Percentiles rank a stretch among this genome's conserved stretches.
phyloP scores from a whole-genome alignment of 805 yeast genomes.

The Candida hispaniensis region DNA sequence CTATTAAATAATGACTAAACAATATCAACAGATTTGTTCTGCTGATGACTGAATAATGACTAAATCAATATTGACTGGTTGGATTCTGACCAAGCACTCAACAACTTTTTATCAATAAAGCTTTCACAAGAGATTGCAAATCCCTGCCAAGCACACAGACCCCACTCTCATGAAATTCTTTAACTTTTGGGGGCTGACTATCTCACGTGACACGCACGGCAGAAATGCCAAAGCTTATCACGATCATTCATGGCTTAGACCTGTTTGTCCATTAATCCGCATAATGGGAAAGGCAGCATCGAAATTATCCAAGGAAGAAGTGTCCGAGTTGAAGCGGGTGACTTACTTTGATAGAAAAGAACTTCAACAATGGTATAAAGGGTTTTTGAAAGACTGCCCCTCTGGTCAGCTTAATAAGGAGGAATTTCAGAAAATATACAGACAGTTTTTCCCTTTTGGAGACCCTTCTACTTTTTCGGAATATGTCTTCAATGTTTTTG shows the following conservation, averaged over 20 bases:
- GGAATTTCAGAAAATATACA: conserved; percentile 84
- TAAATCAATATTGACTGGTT: too few relatives aligned
- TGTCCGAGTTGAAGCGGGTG: conserved; percentile 66
- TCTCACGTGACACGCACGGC: conserved; percentile 55
- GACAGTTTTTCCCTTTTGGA: conserved; percentile 97
- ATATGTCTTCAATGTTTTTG: conserved; percentile 81
- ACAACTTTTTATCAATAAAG: too few relatives aligned
- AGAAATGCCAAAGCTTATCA: conserved; percentile 46
- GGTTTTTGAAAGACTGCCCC: conserved; percentile 89
- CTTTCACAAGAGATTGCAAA: too few relatives aligned
- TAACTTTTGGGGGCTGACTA: conserved; percentile 73
- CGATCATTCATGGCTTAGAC: conserved; percentile 32
- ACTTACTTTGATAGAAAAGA: conserved; percentile 91
- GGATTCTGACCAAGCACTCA: too few relatives aligned
- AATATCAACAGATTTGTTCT: too few relatives aligned
- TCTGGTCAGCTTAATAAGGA: conserved; percentile 75
- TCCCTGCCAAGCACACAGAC: too few relatives aligned
- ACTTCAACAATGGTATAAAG: conserved; percentile 97
- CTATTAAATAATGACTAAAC: too few relatives aligned
- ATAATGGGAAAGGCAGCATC: conserved; percentile 92
- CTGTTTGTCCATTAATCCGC: too few relatives aligned
- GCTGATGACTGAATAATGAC: too few relatives aligned
- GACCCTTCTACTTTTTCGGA: conserved; percentile 88
- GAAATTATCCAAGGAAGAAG: conserved; percentile 81
- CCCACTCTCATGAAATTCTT: conserved; percentile 76